Percentiles rank a stretch among this genome's conserved stretches.
These are phyloP conservation scores for Malania oleifera DNA, from an alignment of 164 flowering plant species.

Conservation along the genomic window DNA sequence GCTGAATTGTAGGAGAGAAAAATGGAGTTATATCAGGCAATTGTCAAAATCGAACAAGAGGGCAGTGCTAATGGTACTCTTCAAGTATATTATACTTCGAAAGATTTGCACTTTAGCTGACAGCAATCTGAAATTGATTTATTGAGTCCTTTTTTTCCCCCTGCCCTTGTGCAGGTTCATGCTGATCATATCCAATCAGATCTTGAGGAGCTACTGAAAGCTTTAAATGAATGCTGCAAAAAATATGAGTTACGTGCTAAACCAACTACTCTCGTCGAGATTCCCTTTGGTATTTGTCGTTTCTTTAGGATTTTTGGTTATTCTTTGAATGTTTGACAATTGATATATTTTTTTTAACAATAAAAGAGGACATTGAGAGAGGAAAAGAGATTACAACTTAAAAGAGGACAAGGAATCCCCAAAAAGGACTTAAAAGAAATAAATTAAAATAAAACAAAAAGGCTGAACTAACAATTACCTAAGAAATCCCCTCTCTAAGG, in stretches of 20 bases:
- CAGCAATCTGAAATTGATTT: not conserved
- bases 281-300: slow-evolving; percentile 76
- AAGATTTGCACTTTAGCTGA: not conserved
- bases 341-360: too few relatives aligned
- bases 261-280: slow-evolving; percentile 74
- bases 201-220: slow-evolving; percentile 75
- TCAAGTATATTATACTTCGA: slow-evolving; percentile 44
- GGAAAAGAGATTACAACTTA: too few relatives aligned
- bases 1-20: slow-evolving; percentile 70
- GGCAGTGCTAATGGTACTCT: slow-evolving; percentile 53
- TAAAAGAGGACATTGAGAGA: too few relatives aligned
- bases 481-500: too few relatives aligned
- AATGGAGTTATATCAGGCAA: slow-evolving; percentile 78
- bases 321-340: too few relatives aligned
- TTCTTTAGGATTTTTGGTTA: not conserved
- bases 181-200: slow-evolving; percentile 72
- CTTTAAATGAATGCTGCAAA: slow-evolving; percentile 88
- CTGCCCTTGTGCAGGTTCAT: slow-evolving; percentile 45
- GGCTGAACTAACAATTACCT: too few relatives aligned
- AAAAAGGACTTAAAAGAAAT: too few relatives aligned
- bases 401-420: too few relatives aligned
- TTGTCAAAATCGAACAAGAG: slow-evolving; percentile 79
- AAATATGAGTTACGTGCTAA: slow-evolving; percentile 75
- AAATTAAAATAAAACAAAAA: too few relatives aligned
- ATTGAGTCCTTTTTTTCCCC: not conserved